Conservation (phyloP, 2,329 filamentous ascomycete genomes). For the Pezicula rhizophila region DNA sequence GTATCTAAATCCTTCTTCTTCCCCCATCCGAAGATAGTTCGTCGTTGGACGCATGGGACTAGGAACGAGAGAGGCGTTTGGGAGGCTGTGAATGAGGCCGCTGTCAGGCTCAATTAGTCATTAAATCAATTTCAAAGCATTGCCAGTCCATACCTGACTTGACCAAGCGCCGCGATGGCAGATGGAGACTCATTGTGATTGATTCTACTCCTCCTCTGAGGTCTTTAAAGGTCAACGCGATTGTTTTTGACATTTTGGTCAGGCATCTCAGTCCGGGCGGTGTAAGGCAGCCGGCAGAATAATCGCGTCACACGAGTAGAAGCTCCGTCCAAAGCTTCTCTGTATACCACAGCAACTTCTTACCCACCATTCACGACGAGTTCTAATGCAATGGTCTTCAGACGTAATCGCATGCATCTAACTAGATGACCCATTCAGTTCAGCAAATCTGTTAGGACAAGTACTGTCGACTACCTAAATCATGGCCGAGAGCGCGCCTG, state of each 20-base stretch:
- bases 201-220: constrained; percentile 6
- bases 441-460: no score
- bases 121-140: constrained; percentile 9
- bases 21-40: constrained; percentile 16
- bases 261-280: no score
- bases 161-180: constrained; percentile 56
- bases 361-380: neutral
- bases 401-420: neutral
- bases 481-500: constrained; percentile 37
- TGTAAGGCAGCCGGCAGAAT: no score
- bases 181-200: constrained; percentile 55
- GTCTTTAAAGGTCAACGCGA: neutral
- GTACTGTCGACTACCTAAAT: constrained; percentile 2
- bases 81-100: constrained; percentile 22
- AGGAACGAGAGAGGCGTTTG: constrained; percentile 34
- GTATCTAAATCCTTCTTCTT: constrained; percentile 5
- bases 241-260: neutral
- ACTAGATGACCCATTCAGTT: neutral
- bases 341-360: neutral
- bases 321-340: no score
- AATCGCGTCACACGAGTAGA: neutral
- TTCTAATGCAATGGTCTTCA: neutral
- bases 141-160: constrained; percentile 45
- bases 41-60: constrained; percentile 19
- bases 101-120: constrained; percentile 20